Evolutionary conservation across 2,329 filamentous ascomycete genomes (phyloP), one percentile per base, ranked within the genome.

Genomic region (Talaromyces sp.): DNA sequence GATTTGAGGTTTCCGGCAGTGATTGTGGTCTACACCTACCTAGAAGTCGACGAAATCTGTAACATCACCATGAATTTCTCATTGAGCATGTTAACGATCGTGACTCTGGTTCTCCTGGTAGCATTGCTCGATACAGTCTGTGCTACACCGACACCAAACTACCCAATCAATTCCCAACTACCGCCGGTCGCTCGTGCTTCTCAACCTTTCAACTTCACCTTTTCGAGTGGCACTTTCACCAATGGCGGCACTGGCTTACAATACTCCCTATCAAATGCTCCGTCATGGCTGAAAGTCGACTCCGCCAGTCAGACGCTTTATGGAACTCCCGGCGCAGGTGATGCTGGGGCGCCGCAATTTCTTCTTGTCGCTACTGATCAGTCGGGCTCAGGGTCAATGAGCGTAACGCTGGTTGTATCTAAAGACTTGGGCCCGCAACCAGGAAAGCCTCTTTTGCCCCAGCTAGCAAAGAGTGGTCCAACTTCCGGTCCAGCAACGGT

Each of bases 151-250:
- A 72, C 69, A 65, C 73, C 82, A 58, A 81, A 81, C 56, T 94
- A 93, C 70, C 92, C 92, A 0, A 83, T 96, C 76, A 96, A 95
- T 77, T 88, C 91, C 2, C 93, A 97, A 76, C 84, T 96, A 0
- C 92, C 92, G 37, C 89, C 90, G 3, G 89, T 93, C 62, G 92
- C 91, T 22, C 85, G 90, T 69, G 82, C 90, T 66, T 85, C 84
- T 47, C 74, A 89, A 70, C 82, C 83, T 2, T 82, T 78, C 67
- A 68, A 70, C 56, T 81, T 81, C 67, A 68, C 70, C 50, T 81
- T 81, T 61, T 75, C 79, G 13, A 70, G 70, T 31, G 87, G 88
- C 45, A 96, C 92, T 0, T 96, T 96, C 77, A 81, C 83, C 14
- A 89, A 90, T 16, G 76, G 79, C 49, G 78, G 79, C 39, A 73